Conservation (phyloP, 495 filamentous ascomycete genomes). For the Cladorrhinum samala region DNA sequence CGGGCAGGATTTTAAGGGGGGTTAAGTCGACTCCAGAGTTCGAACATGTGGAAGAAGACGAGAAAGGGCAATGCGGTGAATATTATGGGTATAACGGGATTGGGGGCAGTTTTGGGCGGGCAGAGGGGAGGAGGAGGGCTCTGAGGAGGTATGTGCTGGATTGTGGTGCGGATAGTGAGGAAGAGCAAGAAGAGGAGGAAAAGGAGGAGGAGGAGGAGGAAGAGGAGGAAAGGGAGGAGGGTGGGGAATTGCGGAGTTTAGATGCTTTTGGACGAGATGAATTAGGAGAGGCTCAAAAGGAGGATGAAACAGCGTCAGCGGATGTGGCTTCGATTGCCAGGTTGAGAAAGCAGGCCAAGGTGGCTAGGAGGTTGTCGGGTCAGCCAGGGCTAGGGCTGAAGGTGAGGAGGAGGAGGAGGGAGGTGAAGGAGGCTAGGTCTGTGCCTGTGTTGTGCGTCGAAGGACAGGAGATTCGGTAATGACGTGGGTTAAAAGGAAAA, state of each 20-base stretch:
- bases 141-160: slow-evolving; percentile 9
- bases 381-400: not conserved
- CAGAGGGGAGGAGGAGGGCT: not conserved
- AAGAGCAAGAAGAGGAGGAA: not conserved
- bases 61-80: not conserved
- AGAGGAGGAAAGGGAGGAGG: not conserved
- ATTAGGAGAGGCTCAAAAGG: slow-evolving; percentile 11
- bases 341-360: slow-evolving; percentile 29
- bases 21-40: too few species aligned
- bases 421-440: not conserved
- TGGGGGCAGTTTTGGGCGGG: not conserved
- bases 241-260: not conserved
- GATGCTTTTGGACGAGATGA: not conserved
- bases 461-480: not conserved
- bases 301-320: slow-evolving; percentile 16
- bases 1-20: not conserved
- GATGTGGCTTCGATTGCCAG: slow-evolving; percentile 23
- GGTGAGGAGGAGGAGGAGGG: slow-evolving; percentile 1
- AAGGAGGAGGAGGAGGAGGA: not conserved
- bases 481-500: too few species aligned
- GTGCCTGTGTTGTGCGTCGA: slow-evolving; percentile 1
- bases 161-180: not conserved
- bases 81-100: not conserved
- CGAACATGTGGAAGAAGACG: not conserved
- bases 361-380: slow-evolving; percentile 5